Evolutionary conservation across 2,329 filamentous ascomycete genomes (phyloP).

Genomic region (Sarocladiaceae sp.): DNA sequence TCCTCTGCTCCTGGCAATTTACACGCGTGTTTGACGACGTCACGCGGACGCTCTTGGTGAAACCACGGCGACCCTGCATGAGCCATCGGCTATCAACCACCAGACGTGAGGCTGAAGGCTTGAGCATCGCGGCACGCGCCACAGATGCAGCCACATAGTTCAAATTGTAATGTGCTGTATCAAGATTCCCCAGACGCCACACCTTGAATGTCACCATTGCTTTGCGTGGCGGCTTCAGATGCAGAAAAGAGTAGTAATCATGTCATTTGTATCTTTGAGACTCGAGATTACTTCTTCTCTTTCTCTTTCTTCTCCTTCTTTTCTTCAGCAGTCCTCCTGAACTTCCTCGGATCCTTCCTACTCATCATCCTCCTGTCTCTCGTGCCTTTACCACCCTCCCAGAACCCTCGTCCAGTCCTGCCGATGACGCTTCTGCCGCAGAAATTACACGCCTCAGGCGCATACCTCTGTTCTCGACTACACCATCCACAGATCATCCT

Average conservation of each 20-base stretch:
- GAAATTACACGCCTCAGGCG: constrained; percentile 69
- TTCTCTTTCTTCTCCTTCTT: constrained; percentile 29
- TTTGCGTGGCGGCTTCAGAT: too few species aligned
- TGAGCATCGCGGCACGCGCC: too few species aligned
- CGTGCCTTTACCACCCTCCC: constrained; percentile 85
- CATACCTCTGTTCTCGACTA: constrained; percentile 75
- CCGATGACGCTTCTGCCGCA: constrained; percentile 69
- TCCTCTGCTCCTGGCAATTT: background rate
- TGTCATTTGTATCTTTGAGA: too few species aligned
- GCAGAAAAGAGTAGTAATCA: too few species aligned
- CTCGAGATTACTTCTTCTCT: too few species aligned
- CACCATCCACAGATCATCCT: constrained; percentile 81
- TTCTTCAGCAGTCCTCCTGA: constrained; percentile 51
- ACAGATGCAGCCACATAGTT: too few species aligned
- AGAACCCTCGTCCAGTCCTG: constrained; percentile 65
- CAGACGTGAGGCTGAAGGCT: too few species aligned
- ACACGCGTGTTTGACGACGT: background rate
- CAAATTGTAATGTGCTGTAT: too few species aligned
- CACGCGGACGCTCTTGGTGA: background rate
- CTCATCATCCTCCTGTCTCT: constrained; percentile 68
- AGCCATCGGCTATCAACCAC: too few species aligned
- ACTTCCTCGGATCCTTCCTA: constrained; percentile 71
- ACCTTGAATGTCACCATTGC: too few species aligned
- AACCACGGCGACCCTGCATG: too few species aligned
- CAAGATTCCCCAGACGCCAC: too few species aligned